A percentile compares a stretch with the other conserved stretches of the same genome.
phyloP scores from a whole-genome alignment of 2,329 filamentous ascomycete species.

The Colletotrichum karsti region DNA sequence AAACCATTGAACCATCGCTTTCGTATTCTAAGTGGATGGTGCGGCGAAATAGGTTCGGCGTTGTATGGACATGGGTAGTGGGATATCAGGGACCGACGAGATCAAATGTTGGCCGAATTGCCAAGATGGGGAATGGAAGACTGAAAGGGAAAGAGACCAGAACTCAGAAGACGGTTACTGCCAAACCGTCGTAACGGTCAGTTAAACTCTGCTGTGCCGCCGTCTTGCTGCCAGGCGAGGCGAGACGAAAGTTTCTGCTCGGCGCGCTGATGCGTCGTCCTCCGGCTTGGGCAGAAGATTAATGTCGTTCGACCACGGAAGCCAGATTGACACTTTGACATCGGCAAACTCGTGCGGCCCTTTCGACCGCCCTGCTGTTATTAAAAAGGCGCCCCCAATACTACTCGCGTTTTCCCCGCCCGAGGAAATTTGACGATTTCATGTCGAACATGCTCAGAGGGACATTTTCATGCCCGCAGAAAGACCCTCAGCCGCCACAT shows the following conservation, averaged over 20 bases:
- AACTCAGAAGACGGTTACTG: neutral
- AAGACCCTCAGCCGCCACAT: too few species aligned
- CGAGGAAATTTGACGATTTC: neutral
- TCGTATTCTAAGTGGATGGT: neutral
- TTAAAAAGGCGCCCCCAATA: neutral
- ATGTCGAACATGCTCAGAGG: too few species aligned
- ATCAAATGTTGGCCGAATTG: neutral
- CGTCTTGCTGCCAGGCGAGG: neutral
- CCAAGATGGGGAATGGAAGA: neutral
- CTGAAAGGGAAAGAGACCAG: neutral
- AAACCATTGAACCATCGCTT: neutral
- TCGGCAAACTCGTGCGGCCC: neutral
- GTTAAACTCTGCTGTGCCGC: neutral
- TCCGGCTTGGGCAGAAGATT: neutral
- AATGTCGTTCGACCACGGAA: neutral
- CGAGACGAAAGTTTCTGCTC: neutral
- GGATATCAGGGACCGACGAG: neutral
- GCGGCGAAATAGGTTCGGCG: neutral
- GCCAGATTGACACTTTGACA: neutral
- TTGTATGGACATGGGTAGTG: neutral
- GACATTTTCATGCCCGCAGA: too few species aligned
- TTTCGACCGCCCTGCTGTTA: neutral
- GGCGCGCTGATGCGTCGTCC: neutral
- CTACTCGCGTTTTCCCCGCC: neutral
- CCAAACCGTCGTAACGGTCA: neutral